Conservation (phyloP, 805 yeast genomes). For the Metschnikowia anglica region DNA sequence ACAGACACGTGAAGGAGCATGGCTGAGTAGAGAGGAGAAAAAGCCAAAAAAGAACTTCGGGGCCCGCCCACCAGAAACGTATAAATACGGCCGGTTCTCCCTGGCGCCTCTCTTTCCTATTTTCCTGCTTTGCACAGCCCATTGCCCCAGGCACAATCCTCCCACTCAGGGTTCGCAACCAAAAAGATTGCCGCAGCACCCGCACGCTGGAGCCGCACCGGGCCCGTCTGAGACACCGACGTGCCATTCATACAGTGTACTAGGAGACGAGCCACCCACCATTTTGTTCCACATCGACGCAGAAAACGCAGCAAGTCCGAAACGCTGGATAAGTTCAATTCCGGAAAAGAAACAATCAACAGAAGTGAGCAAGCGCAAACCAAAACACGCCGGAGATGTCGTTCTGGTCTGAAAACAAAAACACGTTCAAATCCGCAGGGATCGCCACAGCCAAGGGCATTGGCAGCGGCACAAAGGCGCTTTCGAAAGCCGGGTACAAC, state of each 20-base stretch:
- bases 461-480: constrained; percentile 49
- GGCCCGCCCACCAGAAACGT: no score
- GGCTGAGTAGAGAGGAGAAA: no score
- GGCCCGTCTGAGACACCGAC: no score
- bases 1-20: no score
- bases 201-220: background rate
- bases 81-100: no score
- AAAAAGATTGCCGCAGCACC: background rate
- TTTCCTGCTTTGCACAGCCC: background rate
- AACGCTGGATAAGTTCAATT: no score
- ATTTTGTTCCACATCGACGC: background rate
- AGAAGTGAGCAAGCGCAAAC: background rate
- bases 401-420: constrained; percentile 55
- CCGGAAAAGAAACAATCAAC: background rate
- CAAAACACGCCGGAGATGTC: constrained; percentile 22
- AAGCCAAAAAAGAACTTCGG: no score
- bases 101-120: no score
- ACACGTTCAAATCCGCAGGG: constrained; percentile 49
- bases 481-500: constrained; percentile 49
- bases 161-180: background rate
- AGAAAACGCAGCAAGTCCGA: background rate
- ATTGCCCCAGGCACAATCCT: background rate
- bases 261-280: background rate
- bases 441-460: constrained; percentile 49
- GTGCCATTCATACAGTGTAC: no score